Base-by-base conservation (phyloP, 805 yeast species). In the Yarrowia bubula region DNA sequence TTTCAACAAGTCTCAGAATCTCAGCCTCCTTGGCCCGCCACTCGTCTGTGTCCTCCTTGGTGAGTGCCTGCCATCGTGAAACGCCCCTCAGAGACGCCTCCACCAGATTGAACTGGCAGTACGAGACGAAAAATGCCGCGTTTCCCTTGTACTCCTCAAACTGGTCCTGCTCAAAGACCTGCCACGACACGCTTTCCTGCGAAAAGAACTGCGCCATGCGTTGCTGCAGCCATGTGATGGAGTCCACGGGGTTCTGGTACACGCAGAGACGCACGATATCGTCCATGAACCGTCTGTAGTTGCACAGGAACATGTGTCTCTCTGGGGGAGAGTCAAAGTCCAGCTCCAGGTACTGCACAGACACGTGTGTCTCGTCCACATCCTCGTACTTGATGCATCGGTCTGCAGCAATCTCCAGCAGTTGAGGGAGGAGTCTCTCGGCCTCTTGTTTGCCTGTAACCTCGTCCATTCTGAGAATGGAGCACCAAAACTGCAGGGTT, bases 401-500 rank as follows among this genome's bases (percentile, higher is more conserved):
- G 69, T 88, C 85, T 0, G 97, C 88, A 1, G 96, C 84, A 42
- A 84, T 83, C 70, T 89, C 89, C 55, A 96, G 77, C 44, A 95
- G 77, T 14, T 84, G 85, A 15, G 95, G 87, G 65, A 90, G 77
- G 14, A 88, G 75, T 8, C 77, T 77, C 62, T 81, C 80, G 46
- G 88, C 84, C 48, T 72, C 74, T 2, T 70, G 69, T 33, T 68
- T 70, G 15, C 72, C 66, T 38, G 71, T 68, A 22, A 89, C 79
- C 67, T 87, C 90, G 69, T 92, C 97, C 66, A 87, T 84, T 71
- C 99, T 82, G 61, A 96, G 77, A 69, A 93, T 85, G 1, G 93
- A 84, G 67, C 96, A 91, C 99, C 99, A 96, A 78, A 95, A 88
- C 73, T 92, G 97, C 62, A 95, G 77, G 0, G 97, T 89, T 15